These are phyloP conservation scores for Nitzschia palea DNA, from an alignment of 108 stramenopile species.

Conservation along the genomic window DNA sequence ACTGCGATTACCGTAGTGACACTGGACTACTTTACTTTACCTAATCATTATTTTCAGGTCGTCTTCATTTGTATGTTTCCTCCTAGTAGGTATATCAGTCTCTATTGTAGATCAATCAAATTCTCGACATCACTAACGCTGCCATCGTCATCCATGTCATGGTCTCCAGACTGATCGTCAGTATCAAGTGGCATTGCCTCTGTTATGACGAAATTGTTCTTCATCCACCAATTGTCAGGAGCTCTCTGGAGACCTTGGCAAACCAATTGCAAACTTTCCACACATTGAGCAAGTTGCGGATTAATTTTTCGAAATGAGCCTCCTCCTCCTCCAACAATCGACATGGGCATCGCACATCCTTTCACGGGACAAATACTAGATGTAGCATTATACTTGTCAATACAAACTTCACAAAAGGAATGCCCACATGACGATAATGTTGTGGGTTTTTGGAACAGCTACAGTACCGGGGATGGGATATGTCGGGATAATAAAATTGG, in stretches of 20 bases:
- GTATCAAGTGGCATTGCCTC: background rate
- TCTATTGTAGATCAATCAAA: slow-evolving; percentile 26
- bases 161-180: background rate
- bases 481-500: background rate
- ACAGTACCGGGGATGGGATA: background rate
- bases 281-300: slow-evolving; percentile 38
- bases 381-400: slow-evolving; percentile 27
- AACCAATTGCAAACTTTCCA: slow-evolving; percentile 26
- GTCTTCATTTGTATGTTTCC: too few relatives aligned
- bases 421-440: slow-evolving; percentile 36
- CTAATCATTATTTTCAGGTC: too few relatives aligned
- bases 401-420: slow-evolving; percentile 36
- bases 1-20: too few relatives aligned
- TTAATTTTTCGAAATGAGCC: slow-evolving; percentile 37
- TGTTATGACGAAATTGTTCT: background rate
- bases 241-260: slow-evolving; percentile 18
- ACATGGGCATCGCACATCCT: slow-evolving; percentile 41
- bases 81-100: too few relatives aligned
- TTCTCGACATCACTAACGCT: slow-evolving; percentile 14
- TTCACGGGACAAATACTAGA: slow-evolving; percentile 24
- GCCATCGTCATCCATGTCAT: background rate
- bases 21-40: too few relatives aligned
- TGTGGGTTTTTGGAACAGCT: slow-evolving; percentile 35
- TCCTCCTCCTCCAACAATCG: slow-evolving; percentile 29
- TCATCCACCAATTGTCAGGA: slow-evolving; percentile 21